Evolutionary conservation across 2,329 filamentous ascomycete species (phyloP), one percentile per base, ranked within the genome.

Genomic region (Achaetomium macrosporum): DNA sequence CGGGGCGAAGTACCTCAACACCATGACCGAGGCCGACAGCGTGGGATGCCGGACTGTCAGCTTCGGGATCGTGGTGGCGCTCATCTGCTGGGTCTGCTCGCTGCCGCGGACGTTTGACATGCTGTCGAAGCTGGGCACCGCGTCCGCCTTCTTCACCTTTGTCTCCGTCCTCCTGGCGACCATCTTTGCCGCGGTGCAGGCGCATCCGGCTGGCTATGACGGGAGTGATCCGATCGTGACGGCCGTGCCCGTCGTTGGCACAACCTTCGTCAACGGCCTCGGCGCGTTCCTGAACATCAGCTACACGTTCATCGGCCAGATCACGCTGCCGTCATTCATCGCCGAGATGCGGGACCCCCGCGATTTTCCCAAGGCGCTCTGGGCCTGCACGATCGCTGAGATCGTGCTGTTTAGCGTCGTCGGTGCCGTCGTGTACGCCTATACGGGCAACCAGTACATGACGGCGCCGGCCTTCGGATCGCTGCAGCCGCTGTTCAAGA

Each of bases 301-400:
- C 71, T 96, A 96, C 68, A 96, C 91, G 0, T 96, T 96, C 66
- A 96, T 96, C 61, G 91, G 91, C 0, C 91, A 96, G 67, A 95
- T 96, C 63, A 96, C 91, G 0, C 77, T 96, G 13, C 91, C 91
- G 0, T 92, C 87, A 61, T 96, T 96, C 73, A 96, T 96, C 59
- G 90, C 91, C 3, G 91, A 96, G 70, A 96, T 96, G 91, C 87
- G 75, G 53, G 76, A 84, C 29, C 81, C 81, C 1, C 83, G 80
- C 53, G 91, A 96, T 61, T 96, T 96, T 66, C 90, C 90, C 62
- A 96, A 96, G 71, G 89, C 91, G 2, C 80, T 96, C 1, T 96
- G 90, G 82, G 86, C 85, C 2, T 90, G 95, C 56, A 96, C 91
- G 11, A 87, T 95, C 59, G 86, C 86, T 51, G 90, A 96, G 65